These are phyloP conservation scores for Macrophomina tecta DNA, from an alignment of 2,329 filamentous ascomycete genomes.

Conservation along the genomic window DNA sequence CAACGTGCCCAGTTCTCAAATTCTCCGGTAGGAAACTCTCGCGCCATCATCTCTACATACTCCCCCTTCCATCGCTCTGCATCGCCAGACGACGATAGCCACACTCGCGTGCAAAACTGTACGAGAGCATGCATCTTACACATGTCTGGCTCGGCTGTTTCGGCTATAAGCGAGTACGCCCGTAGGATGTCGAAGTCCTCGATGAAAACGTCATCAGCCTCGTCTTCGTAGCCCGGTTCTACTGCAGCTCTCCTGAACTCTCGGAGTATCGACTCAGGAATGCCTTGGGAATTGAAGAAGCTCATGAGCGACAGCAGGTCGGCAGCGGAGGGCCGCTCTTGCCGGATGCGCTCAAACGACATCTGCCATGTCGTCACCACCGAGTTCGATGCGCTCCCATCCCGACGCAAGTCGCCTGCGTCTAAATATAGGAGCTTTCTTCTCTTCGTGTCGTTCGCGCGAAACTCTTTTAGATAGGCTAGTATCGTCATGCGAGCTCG, in stretches of 20 bases:
- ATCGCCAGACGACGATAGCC: constrained; percentile 38
- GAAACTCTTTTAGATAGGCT: constrained; percentile 48
- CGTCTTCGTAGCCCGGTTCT: neutral
- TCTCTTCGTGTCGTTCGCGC: constrained; percentile 39
- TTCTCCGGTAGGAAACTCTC: constrained; percentile 37
- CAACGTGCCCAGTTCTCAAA: constrained; percentile 44
- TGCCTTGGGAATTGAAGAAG: constrained; percentile 53
- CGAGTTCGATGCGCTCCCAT: constrained; percentile 43
- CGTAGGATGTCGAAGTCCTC: constrained; percentile 42
- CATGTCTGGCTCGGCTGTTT: constrained; percentile 4
- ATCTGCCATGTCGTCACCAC: constrained; percentile 46
- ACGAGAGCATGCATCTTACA: constrained; percentile 55
- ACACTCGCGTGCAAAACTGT: constrained; percentile 45
- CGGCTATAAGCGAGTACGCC: constrained; percentile 43
- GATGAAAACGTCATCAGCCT: constrained; percentile 30
- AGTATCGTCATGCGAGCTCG: neutral
- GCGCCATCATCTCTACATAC: constrained; percentile 38
- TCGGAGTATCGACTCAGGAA: constrained; percentile 44
- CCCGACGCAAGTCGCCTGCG: constrained; percentile 40
- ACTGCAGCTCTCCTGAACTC: constrained; percentile 27
- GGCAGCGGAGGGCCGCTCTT: constrained; percentile 47
- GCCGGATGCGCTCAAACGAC: constrained; percentile 40
- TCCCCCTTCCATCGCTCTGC: constrained; percentile 39
- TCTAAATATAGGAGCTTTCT: constrained; percentile 36
- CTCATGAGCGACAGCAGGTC: constrained; percentile 55